Evolutionary conservation across 257 asterid genomes (phyloP), one percentile per base, ranked within the genome.

Genomic region (Gardenia jasminoides): DNA sequence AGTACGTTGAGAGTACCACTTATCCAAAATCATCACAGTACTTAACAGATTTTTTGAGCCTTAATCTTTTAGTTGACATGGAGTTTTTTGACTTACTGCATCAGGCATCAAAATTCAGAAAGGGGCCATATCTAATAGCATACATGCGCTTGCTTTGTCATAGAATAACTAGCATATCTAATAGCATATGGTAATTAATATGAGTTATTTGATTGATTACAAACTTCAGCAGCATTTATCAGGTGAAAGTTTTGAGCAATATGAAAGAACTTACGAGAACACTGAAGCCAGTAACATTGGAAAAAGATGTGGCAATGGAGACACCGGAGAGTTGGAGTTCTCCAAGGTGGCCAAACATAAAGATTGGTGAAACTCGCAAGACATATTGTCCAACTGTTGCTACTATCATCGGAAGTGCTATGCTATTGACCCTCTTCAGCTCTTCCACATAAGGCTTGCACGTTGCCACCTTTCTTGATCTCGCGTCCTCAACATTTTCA

Each of bases 351-450:
- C 97, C 97, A 68, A 93, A 11, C 97, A 91, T 93, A 31, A 90
- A 87, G 46, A 93, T 72, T 3, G 97, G 90, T 4, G 91, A 84
- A 7, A 74, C 84, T 0, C 93, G 88, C 75, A 83, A 43, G 48
- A 93, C 85, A 80, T 85, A 90, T 82, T 92, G 96, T 0, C 90
- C 84, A 0, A 90, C 66, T 0, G 91, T 84, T 30, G 90, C 93
- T 2, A 90, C 82, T 15, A 93, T 87, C 95, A 91, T 91, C 4
- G 97, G 97, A 68, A 90, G 10, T 28, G 97, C 97, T 62, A 93
- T 85, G 15, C 76, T 52, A 41, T 73, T 86, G 43, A 89, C 93
- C 67, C 87, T 87, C 65, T 85, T 92, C 66, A 88, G 30, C 70
- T 91, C 97, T 17, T 79, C 86, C 10, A 77, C 77, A 13, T 76